These are phyloP conservation scores for Colletotrichum acutatum DNA, from an alignment of 2,329 filamentous ascomycete genomes.

Conservation along the genomic window DNA sequence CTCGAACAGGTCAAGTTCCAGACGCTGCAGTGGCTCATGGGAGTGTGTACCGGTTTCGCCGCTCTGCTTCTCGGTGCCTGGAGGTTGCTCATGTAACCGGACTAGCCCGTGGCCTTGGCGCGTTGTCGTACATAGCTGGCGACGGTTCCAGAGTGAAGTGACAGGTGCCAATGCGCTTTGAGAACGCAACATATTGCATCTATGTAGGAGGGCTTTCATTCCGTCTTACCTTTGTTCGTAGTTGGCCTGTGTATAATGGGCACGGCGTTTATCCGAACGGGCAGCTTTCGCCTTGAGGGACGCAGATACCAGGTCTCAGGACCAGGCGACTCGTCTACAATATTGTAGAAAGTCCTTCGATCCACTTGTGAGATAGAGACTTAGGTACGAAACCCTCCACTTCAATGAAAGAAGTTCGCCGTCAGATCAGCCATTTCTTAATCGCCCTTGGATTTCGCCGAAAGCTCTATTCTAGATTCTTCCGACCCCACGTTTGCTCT, in stretches of 20 bases:
- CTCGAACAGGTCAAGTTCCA: constrained; percentile 98
- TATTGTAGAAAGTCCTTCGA: background rate
- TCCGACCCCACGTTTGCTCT: background rate
- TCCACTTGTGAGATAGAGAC: too few relatives aligned
- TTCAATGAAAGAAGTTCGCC: too few relatives aligned
- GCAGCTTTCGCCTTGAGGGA: background rate
- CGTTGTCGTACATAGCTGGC: background rate
- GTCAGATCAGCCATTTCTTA: background rate
- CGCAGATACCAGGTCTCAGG: background rate
- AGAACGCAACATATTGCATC: background rate
- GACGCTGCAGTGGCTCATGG: constrained; percentile 98
- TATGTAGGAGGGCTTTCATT: background rate
- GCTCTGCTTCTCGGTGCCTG: constrained; percentile 76
- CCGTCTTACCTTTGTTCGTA: background rate
- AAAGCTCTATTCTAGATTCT: background rate
- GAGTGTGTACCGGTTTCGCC: constrained; percentile 76
- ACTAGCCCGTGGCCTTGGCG: too few relatives aligned
- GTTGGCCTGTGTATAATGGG: background rate
- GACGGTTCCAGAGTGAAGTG: background rate
- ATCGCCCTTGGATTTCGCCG: background rate
- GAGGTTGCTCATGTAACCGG: constrained; percentile 72
- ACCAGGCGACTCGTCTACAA: background rate
- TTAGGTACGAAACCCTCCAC: too few relatives aligned
- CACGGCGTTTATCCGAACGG: background rate
- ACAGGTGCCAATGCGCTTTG: background rate